Evolutionary conservation across 1,139 yeast species (phyloP), one percentile per base, ranked within the genome.

Genomic region (Saccharomycopsis crataegensis): DNA sequence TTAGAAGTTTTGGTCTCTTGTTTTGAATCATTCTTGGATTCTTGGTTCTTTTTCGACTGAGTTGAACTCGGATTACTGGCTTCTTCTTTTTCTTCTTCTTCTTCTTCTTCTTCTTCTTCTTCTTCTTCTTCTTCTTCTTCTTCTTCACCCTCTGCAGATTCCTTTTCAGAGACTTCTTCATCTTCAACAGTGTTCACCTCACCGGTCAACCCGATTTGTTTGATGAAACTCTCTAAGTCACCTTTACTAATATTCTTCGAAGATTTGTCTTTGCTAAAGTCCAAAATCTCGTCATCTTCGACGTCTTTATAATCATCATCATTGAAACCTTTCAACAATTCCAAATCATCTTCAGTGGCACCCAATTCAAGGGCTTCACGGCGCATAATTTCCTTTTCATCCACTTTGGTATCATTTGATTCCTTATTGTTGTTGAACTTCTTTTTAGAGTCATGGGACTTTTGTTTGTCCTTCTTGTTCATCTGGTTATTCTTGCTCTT

Each of bases 341-440:
- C 74, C 48, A 85, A 65, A 64, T 84, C 93, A 36, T 78, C 86
- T 60, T 83, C 90, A 14, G 85, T 74, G 5, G 91, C 93, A 43
- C 93, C 93, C 46, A 85, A 68, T 16, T 80, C 80, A 33, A 84
- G 66, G 1, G 93, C 94, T 70, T 84, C 93, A 59, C 80, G 78
- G 60, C 86, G 80, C 52, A 84, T 67, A 0, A 74, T 63, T 5
- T 79, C 67, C 1, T 61, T 57, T 40, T 61, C 62, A 31, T 53
- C 53, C 34, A 51, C 59, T 34, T 58, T 43, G 28, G 22, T 47
- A 11, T 48, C 50, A 38, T 46, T 43, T 28, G 53, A 49, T 32
- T 57, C 52, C 50, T 59, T 60, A 36, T 53, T 55, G 34, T 57
- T 62, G 32, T 57, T 55, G 43, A 65, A 66, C 56, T 63, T 64